Evolutionary conservation across 768 basidiomycete species (phyloP), one percentile per base, ranked within the genome.

Genomic region (Kondoa malvinella): DNA sequence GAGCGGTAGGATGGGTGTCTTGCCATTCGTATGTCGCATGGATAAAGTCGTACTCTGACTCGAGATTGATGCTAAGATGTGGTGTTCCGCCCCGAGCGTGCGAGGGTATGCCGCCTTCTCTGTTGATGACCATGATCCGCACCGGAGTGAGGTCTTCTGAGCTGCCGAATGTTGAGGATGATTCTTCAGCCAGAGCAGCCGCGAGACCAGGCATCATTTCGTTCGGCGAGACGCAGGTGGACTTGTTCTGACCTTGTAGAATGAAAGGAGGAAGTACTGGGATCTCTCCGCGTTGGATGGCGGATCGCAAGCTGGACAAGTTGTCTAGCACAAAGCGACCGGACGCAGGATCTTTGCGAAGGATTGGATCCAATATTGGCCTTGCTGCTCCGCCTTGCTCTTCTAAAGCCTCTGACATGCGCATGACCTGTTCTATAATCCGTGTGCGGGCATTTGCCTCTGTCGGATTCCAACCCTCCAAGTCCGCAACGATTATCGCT

Each of bases 71-170:
- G 68, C 95, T 84, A 27, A 99, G 85, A 79, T 99, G 95, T 25
- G 95, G 95, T 71, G 88, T 84, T 59, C 95, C 95, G 12, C 83
- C 84, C 32, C 95, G 89, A 34, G 95, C 95, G 76, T 96, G 97
- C 0, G 95, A 97, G 26, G 95, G 95, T 1, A 97, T 86, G 16
- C 95, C 95, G 27, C 95, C 95, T 77, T 94, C 89, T 25, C 87
- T 83, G 77, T 92, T 94, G 78, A 99, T 96, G 77, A 97, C 87
- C 88, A 99, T 92, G 68, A 99, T 82, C 31, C 95, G 87, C 66
- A 96, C 80, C 0, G 95, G 95, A 2, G 91, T 92, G 67, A 99
- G 83, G 78, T 97, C 89, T 61, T 75, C 69, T 67, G 70, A 50
- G 26, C n/a, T n/a, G 65, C 33, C 76, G 34, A 80, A 79, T 16